Conservation (phyloP, 2,329 filamentous ascomycete genomes). For the Microdochium trichocladiopsis region DNA sequence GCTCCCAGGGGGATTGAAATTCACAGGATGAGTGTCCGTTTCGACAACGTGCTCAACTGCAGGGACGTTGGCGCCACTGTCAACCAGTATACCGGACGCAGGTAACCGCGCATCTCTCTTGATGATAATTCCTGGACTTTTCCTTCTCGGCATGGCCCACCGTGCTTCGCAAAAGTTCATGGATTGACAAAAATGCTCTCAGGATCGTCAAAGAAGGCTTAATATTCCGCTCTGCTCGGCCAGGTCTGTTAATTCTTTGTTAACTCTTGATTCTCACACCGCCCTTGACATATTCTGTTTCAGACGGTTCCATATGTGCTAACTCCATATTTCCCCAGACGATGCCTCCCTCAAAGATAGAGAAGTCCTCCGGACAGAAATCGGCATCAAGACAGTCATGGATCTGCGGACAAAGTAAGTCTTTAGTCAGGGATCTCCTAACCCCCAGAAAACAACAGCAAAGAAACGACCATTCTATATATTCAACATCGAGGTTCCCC, state of each 20-base stretch:
- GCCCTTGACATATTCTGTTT: neutral
- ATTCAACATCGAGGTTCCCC: too few relatives aligned
- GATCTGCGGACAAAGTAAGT: slow-evolving; percentile 70
- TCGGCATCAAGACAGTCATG: slow-evolving; percentile 64
- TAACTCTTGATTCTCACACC: neutral
- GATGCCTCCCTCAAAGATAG: slow-evolving; percentile 64
- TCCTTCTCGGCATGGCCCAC: neutral
- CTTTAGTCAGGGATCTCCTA: neutral
- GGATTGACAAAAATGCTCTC: neutral
- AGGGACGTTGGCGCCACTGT: slow-evolving; percentile 66
- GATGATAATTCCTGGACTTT: neutral
- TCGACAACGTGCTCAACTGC: slow-evolving; percentile 65
- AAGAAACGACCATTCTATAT: too few relatives aligned
- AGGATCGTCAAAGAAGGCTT: slow-evolving; percentile 51
- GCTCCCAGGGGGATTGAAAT: too few relatives aligned
- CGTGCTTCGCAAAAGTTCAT: neutral
- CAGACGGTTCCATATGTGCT: neutral
- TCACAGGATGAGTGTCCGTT: slow-evolving; percentile 15
- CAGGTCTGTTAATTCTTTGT: slow-evolving; percentile 28
- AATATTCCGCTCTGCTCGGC: slow-evolving; percentile 63
- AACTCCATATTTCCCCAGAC: slow-evolving; percentile 34
- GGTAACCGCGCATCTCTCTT: slow-evolving; percentile 30
- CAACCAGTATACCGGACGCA: slow-evolving; percentile 49
- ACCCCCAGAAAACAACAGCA: too few relatives aligned
- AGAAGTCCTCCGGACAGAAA: slow-evolving; percentile 46